phyloP scores from a whole-genome alignment of 176 grass and related monocot species.

The Raddia distichophylla region DNA sequence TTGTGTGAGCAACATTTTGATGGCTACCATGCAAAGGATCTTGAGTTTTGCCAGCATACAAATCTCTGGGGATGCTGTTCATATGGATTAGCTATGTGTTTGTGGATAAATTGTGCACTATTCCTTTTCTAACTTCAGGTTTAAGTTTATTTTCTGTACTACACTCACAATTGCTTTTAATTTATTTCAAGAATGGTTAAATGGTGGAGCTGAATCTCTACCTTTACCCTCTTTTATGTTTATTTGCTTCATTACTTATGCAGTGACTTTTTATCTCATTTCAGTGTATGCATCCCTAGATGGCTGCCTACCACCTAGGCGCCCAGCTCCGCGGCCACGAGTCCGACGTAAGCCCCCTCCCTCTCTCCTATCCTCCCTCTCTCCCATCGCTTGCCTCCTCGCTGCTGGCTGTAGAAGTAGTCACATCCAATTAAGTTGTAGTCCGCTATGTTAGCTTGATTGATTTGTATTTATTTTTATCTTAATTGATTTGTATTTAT shows the following conservation, averaged over 20 bases:
- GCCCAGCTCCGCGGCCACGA: too few relatives aligned
- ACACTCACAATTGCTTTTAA: background rate
- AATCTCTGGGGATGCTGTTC: constrained; percentile 23
- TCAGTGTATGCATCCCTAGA: constrained; percentile 99
- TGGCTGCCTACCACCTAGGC: too few relatives aligned
- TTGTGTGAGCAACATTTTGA: constrained; percentile 19
- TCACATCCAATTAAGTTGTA: too few relatives aligned
- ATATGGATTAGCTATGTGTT: constrained; percentile 25
- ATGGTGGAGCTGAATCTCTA: background rate
- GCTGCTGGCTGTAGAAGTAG: too few relatives aligned
- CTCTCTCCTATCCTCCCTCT: too few relatives aligned
- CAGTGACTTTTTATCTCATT: constrained; percentile 39
- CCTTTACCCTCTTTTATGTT: constrained; percentile 22
- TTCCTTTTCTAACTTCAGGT: background rate
- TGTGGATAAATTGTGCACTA: constrained; percentile 20
- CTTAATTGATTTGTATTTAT: too few relatives aligned
- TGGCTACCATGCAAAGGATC: background rate
- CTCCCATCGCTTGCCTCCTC: too few relatives aligned
- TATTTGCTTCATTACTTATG: constrained; percentile 18
- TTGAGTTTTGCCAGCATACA: background rate
- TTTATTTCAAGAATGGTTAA: background rate
- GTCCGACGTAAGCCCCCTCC: too few relatives aligned
- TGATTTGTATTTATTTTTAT: too few relatives aligned
- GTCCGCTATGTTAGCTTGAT: too few relatives aligned
- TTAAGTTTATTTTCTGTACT: constrained; percentile 31